Evolutionary conservation across 306 rosid genomes (phyloP).

Genomic region (Prunus padus): DNA sequence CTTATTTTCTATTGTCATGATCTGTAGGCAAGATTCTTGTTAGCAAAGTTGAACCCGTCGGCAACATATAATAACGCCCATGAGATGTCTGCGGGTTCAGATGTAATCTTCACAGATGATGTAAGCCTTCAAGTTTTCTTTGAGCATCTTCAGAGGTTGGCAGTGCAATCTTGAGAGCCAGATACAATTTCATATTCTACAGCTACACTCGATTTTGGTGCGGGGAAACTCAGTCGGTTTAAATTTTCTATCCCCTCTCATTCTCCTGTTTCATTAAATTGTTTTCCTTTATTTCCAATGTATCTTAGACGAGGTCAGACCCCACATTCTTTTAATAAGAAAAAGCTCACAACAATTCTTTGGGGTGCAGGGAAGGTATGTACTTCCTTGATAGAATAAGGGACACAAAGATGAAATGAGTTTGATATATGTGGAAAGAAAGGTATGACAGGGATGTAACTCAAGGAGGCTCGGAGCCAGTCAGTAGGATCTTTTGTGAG

Average conservation of each 20-base stretch:
- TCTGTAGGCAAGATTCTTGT: constrained; percentile 86
- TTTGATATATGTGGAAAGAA: constrained; percentile 43
- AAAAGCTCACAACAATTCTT: constrained; percentile 45
- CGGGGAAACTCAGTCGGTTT: constrained; percentile 34
- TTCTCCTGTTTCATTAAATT: constrained; percentile 40
- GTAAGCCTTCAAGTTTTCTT: constrained; percentile 98
- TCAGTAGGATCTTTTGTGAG: constrained; percentile 36
- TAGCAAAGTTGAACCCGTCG: constrained; percentile 96
- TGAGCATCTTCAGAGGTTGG: constrained; percentile 96
- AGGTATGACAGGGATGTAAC: constrained; percentile 41
- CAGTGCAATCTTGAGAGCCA: constrained; percentile 84
- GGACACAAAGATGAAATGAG: constrained; percentile 31
- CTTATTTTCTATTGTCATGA: constrained; percentile 9
- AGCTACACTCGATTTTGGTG: constrained; percentile 40
- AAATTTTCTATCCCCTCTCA: constrained; percentile 18
- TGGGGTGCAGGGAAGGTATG: constrained; percentile 43
- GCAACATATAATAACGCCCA: constrained; percentile 88
- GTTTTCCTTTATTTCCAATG: constrained; percentile 48
- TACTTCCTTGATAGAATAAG: constrained; percentile 45
- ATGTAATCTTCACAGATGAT: constrained; percentile 91
- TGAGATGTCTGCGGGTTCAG: constrained; percentile 90
- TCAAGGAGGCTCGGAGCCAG: constrained; percentile 37
- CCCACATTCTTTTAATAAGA: constrained; percentile 41
- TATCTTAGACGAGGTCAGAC: constrained; percentile 45
- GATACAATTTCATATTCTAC: constrained; percentile 32